phyloP scores from a whole-genome alignment of 73 alveolate genomes.

The Paramecium pentaurelia region DNA sequence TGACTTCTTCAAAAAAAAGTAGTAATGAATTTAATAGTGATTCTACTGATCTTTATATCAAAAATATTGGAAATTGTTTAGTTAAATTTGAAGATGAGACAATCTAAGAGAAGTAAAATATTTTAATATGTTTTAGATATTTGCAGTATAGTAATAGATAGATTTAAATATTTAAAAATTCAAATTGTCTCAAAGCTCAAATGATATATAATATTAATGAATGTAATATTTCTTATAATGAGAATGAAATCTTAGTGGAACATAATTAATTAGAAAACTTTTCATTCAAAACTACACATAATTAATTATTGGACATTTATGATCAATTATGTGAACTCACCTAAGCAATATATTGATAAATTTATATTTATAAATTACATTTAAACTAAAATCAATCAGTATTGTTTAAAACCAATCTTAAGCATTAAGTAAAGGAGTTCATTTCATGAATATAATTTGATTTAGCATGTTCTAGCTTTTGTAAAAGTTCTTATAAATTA shows the following conservation, averaged over 20 bases:
- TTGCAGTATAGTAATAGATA: neutral
- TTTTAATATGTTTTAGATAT: neutral
- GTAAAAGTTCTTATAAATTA: neutral
- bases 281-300: neutral
- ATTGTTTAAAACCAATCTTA: neutral
- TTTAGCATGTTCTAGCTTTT: neutral
- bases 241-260: neutral
- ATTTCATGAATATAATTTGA: neutral
- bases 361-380: neutral
- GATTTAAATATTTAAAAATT: neutral
- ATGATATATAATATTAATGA: neutral
- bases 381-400: neutral
- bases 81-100: conserved; percentile 4
- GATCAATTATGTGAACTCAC: neutral
- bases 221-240: neutral
- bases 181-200: neutral
- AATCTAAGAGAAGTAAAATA: neutral
- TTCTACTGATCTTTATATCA: neutral
- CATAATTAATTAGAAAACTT: neutral
- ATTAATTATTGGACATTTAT: neutral
- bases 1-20: neutral
- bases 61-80: neutral
- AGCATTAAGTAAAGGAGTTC: neutral
- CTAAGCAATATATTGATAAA: neutral
- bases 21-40: conserved; percentile 13